Evolutionary conservation across 202 grass and related monocot species (phyloP).

Genomic region (Alloteropsis angusta): DNA sequence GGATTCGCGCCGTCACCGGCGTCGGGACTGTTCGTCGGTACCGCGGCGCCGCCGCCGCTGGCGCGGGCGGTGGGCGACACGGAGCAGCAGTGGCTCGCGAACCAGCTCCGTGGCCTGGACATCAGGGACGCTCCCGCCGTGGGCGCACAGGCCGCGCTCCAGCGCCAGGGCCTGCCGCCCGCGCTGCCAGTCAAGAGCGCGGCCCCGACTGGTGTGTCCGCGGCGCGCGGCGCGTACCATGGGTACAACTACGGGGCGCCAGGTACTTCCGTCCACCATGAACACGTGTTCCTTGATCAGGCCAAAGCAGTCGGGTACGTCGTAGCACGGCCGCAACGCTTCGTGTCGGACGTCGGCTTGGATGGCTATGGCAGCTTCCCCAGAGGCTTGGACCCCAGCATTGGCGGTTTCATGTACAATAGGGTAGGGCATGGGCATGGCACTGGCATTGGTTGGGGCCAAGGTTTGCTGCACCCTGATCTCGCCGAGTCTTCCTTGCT

Average conservation of each 20-base stretch:
- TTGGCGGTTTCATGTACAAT: slow-evolving; percentile 27
- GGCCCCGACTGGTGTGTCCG: not conserved
- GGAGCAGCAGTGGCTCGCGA: slow-evolving; percentile 36
- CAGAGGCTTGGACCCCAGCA: not conserved
- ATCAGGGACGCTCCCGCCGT: slow-evolving; percentile 22
- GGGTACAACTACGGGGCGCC: slow-evolving; percentile 27
- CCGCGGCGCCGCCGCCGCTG: not conserved
- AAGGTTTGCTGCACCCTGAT: slow-evolving; percentile 31
- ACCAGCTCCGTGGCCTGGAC: slow-evolving; percentile 37
- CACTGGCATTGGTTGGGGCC: slow-evolving; percentile 21
- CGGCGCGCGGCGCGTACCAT: not conserved
- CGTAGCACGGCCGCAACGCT: not conserved
- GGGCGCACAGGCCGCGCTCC: not conserved
- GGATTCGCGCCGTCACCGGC: not conserved
- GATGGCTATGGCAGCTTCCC: slow-evolving; percentile 9
- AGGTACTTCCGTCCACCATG: slow-evolving; percentile 31
- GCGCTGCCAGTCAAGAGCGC: not conserved
- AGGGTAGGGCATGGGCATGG: slow-evolving; percentile 13
- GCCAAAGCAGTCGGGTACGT: slow-evolving; percentile 6
- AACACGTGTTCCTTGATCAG: slow-evolving; percentile 32
- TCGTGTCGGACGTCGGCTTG: slow-evolving; percentile 12
- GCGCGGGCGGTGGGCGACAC: not conserved
- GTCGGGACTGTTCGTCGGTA: not conserved
- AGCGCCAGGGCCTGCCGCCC: not conserved
- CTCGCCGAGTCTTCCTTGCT: slow-evolving; percentile 14